Conservation (phyloP, 345 rosid genomes). For the Lepidium aucheri region DNA sequence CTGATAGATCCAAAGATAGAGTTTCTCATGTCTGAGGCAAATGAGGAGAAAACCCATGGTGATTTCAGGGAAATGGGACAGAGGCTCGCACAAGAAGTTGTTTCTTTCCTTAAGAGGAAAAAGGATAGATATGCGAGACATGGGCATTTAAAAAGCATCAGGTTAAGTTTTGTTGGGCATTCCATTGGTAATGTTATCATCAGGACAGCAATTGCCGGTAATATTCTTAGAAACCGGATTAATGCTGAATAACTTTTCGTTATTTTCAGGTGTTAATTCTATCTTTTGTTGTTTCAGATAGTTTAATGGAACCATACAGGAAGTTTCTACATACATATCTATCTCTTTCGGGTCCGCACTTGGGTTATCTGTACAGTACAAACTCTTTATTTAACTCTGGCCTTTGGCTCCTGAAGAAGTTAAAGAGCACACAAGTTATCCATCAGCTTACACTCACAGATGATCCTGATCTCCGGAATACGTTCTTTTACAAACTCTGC, state of each 20-base stretch:
- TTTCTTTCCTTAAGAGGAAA: conserved; percentile 69
- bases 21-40: conserved; percentile 91
- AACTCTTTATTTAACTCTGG: conserved; percentile 94
- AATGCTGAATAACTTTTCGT: neutral
- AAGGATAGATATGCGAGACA: conserved; percentile 59
- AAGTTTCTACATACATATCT: conserved; percentile 61
- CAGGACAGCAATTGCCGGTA: conserved; percentile 86
- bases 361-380: conserved; percentile 91
- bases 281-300: conserved; percentile 44
- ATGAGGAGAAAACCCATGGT: conserved; percentile 86
- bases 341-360: conserved; percentile 88
- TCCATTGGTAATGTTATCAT: conserved; percentile 89
- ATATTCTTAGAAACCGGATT: neutral
- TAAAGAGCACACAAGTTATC: conserved; percentile 81
- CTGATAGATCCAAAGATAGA: conserved; percentile 80
- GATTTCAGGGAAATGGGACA: conserved; percentile 94
- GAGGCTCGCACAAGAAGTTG: conserved; percentile 82
- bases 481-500: conserved; percentile 77
- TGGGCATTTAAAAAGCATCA: conserved; percentile 54
- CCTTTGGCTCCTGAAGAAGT: conserved; percentile 85
- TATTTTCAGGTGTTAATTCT: neutral
- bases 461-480: conserved; percentile 66
- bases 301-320: conserved; percentile 77
- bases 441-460: conserved; percentile 97
- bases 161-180: conserved; percentile 92